phyloP scores from a whole-genome alignment of 1,284 basidiomycete species.

The Naganishia liquefaciens region DNA sequence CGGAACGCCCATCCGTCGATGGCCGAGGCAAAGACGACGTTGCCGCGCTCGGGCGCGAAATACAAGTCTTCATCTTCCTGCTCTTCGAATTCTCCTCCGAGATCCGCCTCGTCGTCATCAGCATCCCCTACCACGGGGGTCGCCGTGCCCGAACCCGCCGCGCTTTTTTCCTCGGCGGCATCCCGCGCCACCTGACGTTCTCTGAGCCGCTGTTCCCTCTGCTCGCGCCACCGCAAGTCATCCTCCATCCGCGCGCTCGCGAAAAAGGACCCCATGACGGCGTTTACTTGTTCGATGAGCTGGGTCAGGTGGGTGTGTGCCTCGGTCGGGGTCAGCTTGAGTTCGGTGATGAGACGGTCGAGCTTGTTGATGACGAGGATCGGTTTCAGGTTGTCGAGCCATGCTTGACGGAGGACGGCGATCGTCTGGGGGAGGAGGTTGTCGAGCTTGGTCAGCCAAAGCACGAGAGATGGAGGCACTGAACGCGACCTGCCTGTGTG shows the following conservation, averaged over 20 bases:
- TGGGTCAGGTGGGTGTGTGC: conserved; percentile 92
- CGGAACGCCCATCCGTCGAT: conserved; percentile 98
- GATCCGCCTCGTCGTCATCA: conserved; percentile 25
- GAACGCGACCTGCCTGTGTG: conserved; percentile 71
- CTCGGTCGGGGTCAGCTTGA: conserved; percentile 86
- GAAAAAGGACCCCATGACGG: conserved; percentile 95
- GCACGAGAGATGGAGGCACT: background rate
- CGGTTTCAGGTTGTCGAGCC: conserved; percentile 84
- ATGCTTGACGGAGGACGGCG: conserved; percentile 90
- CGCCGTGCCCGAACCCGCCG: conserved; percentile 51
- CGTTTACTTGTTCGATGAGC: conserved; percentile 96
- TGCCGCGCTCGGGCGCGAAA: conserved; percentile 93
- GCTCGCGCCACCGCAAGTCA: conserved; percentile 89
- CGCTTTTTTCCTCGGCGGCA: conserved; percentile 63
- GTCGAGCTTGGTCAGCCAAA: background rate
- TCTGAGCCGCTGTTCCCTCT: conserved; percentile 76
- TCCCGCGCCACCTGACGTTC: conserved; percentile 66
- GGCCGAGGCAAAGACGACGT: conserved; percentile 95
- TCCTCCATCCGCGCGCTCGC: conserved; percentile 97
- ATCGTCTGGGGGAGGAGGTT: conserved; percentile 68
- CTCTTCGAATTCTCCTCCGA: conserved; percentile 69
- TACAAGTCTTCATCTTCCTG: conserved; percentile 97
- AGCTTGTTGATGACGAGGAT: conserved; percentile 97
- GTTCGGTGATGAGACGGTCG: conserved; percentile 91
- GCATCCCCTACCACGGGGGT: conserved; percentile 57